These are phyloP conservation scores for Talaromyces sp. DNA, from an alignment of 2,329 filamentous ascomycete species.

Conservation along the genomic window DNA sequence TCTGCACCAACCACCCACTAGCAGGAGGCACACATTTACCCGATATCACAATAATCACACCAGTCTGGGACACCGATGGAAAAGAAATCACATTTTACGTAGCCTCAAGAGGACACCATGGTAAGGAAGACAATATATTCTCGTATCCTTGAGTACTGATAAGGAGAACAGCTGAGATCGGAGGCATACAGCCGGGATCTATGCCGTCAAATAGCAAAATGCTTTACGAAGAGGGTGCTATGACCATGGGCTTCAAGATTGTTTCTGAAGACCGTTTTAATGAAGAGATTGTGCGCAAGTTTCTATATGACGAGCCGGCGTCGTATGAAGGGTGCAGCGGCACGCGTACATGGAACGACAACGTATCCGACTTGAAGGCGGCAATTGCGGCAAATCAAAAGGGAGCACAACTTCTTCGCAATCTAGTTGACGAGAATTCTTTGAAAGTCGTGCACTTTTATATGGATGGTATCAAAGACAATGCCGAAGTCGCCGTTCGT, in stretches of 20 bases:
- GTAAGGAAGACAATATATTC: not conserved
- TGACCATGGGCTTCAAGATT: constrained; percentile 50
- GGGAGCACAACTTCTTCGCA: constrained; percentile 37
- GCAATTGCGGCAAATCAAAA: constrained; percentile 84
- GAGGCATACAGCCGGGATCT: constrained; percentile 72
- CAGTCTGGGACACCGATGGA: constrained; percentile 58
- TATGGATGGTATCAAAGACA: constrained; percentile 76
- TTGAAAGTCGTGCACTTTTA: constrained; percentile 66
- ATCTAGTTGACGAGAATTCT: constrained; percentile 4
- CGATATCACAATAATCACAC: constrained; percentile 76
- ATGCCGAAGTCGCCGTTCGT: constrained; percentile 72
- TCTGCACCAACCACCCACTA: constrained; percentile 79
- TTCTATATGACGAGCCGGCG: constrained; percentile 67
- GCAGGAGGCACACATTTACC: constrained; percentile 78
- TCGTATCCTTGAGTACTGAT: not conserved
- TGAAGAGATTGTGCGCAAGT: constrained; percentile 65
- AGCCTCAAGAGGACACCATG: constrained; percentile 72
- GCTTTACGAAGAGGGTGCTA: constrained; percentile 43
- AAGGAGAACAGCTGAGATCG: constrained; percentile 57
- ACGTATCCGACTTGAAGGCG: constrained; percentile 79
- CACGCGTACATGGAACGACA: constrained; percentile 73
- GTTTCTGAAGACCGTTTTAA: constrained; percentile 73
- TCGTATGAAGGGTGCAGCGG: constrained; percentile 70
- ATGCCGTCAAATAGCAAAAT: constrained; percentile 61
- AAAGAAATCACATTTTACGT: constrained; percentile 76